Evolutionary conservation across 2,329 filamentous ascomycete species (phyloP).

Genomic region (Rugonectria rugulosa): DNA sequence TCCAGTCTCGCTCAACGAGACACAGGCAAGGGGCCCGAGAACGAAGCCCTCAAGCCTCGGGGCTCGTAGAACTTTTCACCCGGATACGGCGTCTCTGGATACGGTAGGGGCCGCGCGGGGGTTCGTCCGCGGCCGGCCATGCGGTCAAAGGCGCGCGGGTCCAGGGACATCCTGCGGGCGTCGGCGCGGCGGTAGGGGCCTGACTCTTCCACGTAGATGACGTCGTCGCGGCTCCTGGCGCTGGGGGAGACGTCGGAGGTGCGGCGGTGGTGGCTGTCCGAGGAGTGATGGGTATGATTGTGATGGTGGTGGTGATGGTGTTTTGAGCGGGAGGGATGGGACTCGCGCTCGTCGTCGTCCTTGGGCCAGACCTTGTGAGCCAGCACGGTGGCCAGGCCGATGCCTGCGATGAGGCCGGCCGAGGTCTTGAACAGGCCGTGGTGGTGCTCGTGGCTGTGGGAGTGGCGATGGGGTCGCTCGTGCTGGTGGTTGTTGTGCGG

Average conservation of each 20-base stretch:
- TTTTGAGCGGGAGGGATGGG: slow-evolving; percentile 11
- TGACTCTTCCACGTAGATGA: slow-evolving; percentile 30
- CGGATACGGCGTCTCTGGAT: slow-evolving; percentile 31
- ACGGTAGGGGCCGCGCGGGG: slow-evolving; percentile 18
- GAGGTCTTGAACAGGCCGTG: slow-evolving; percentile 43
- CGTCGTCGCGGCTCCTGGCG: slow-evolving; percentile 24
- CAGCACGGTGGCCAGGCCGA: slow-evolving; percentile 45
- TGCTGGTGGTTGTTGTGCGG: slow-evolving; percentile 19
- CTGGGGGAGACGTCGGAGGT: slow-evolving; percentile 1
- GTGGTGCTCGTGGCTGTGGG: slow-evolving; percentile 23
- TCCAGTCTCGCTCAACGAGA: slow-evolving; percentile 21
- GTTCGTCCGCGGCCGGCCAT: slow-evolving; percentile 17
- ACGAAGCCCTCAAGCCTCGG: slow-evolving; percentile 22
- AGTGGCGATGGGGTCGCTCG: slow-evolving; percentile 12
- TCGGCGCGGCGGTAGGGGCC: slow-evolving; percentile 15
- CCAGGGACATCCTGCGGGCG: slow-evolving; percentile 19
- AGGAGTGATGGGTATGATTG: slow-evolving; percentile 23
- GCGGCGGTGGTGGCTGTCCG: slow-evolving; percentile 23
- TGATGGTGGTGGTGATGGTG: slow-evolving; percentile 9
- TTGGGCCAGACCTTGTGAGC: slow-evolving; percentile 48
- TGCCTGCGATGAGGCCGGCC: slow-evolving; percentile 43
- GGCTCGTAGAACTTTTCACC: slow-evolving; percentile 32
- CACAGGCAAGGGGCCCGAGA: slow-evolving; percentile 22
- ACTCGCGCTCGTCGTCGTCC: slow-evolving; percentile 42
- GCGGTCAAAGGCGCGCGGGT: slow-evolving; percentile 26